Conservation (phyloP, 768 basidiomycete genomes). For the Hirschioporus abietinus region DNA sequence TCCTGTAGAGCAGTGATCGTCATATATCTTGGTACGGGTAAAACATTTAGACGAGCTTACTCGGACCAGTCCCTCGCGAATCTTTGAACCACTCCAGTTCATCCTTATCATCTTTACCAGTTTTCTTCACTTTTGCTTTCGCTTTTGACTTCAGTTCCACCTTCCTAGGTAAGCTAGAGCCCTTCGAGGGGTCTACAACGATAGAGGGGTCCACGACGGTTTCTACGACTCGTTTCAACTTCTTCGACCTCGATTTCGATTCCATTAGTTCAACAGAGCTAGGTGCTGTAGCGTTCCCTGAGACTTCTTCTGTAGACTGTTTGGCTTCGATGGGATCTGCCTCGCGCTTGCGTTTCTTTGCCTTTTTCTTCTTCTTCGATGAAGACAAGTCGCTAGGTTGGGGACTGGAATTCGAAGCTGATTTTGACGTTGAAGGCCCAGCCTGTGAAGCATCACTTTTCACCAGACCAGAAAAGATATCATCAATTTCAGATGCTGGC, state of each 20-base stretch:
- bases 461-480: conserved; percentile 53
- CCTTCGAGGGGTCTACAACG: conserved; percentile 23
- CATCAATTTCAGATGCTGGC: conserved; percentile 76
- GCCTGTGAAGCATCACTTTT: neutral
- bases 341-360: conserved; percentile 29
- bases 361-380: conserved; percentile 41
- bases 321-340: conserved; percentile 13
- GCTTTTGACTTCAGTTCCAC: conserved; percentile 18
- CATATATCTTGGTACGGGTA: conserved; percentile 4
- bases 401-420: neutral
- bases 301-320: neutral
- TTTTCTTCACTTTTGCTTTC: conserved; percentile 23
- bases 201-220: conserved; percentile 64
- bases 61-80: conserved; percentile 65
- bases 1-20: conserved; percentile 38
- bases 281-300: neutral
- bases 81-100: conserved; percentile 58
- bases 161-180: conserved; percentile 31
- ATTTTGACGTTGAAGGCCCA: neutral
- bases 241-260: conserved; percentile 17
- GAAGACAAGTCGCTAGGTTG: neutral
- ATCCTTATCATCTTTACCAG: conserved; percentile 21
- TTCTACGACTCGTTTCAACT: conserved; percentile 39
- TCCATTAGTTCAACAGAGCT: conserved; percentile 4
- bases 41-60: conserved; percentile 39